These are phyloP conservation scores for Coemansia sp. DNA, from an alignment of 192 early-diverging fungal species.

Conservation along the genomic window DNA sequence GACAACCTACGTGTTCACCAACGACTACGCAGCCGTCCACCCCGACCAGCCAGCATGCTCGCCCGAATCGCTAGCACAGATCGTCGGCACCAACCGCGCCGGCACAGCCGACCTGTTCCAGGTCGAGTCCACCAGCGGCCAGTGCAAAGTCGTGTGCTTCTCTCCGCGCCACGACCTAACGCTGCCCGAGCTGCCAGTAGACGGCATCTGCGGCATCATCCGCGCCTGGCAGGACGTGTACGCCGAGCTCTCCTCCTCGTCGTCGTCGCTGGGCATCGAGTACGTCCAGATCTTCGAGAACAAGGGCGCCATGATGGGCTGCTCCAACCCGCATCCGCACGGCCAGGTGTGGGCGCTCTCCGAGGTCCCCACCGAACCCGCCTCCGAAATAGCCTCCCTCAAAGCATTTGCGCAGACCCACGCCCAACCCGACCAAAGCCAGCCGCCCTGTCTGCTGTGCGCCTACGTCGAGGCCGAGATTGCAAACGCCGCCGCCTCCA, in stretches of 20 bases:
- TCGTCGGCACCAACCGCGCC: constrained; percentile 18
- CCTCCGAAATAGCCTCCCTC: constrained; percentile 69
- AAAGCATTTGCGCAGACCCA: constrained; percentile 60
- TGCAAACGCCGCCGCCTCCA: too few species aligned
- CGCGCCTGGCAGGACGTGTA: constrained; percentile 72
- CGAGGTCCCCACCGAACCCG: constrained; percentile 78
- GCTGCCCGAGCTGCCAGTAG: constrained; percentile 76
- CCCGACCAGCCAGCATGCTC: constrained; percentile 54
- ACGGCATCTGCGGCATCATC: constrained; percentile 69
- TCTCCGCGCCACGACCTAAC: constrained; percentile 87
- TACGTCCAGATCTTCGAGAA: constrained; percentile 98
- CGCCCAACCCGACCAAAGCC: constrained; percentile 4
- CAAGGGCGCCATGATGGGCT: constrained; percentile 96
- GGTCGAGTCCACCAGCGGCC: constrained; percentile 66
- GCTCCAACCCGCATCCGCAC: constrained; percentile 96
- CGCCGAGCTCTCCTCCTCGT: constrained; percentile 56
- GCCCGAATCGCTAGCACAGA: constrained; percentile 10
- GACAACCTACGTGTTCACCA: constrained; percentile 82
- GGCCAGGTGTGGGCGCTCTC: constrained; percentile 92
- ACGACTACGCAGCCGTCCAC: constrained; percentile 91
- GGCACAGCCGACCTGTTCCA: constrained; percentile 48
- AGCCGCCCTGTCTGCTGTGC: constrained; percentile 71
- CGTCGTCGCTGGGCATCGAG: constrained; percentile 57
- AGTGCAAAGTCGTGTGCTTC: constrained; percentile 92
- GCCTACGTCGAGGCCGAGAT: constrained; percentile 64